Base-by-base conservation (phyloP, 2,329 filamentous ascomycete species). In the Penicillium concentricum region DNA sequence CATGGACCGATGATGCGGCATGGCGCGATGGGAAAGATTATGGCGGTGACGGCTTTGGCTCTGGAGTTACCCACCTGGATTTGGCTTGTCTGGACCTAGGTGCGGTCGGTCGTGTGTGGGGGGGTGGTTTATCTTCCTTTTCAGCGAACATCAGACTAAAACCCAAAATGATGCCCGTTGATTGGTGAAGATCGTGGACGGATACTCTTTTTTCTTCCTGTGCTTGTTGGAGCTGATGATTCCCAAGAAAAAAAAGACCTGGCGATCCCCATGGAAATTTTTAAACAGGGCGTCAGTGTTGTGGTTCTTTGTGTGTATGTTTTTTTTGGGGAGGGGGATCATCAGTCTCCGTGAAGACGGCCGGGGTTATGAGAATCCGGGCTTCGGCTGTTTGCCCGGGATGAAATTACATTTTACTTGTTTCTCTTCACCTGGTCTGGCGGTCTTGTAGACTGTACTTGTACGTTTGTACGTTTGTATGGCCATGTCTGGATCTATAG, bases 331-430 rank as follows among this genome's bases (percentile, higher is more conserved):
- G 54, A 51, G 61, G 57, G 57, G 59, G 49, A 41, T 65, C 58
- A 64, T 63, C 62, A 49, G 57, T 59, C 60, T 60, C 49, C 47
- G 59, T 28, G 57, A 61, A 60, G 57, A 59, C 61, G 59, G 61
- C 61, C 55, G 60, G 64, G 61, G 61, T 64, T 62, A 66, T 65
- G 62, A 65, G 57, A 66, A 65, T 57, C 59, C 61, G 64, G 64
- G 61, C 58, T 65, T 60, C 59, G 62, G 61, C 58, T 64, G 61
- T 60, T 63, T 59, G 57, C 62, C 63, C 52, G 63, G 63, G 49
- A 66, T 64, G 64, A 66, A 56, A 64, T 65, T 57, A 63, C 63
- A 62, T 61, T 61, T 55, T 59, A 64, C 61, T 63, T 65, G 58
- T 65, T 64, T 61, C 57, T 60, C 54, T 65, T 63, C 62, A 64